Evolutionary conservation across 2,329 filamentous ascomycete species (phyloP), one percentile per base, ranked within the genome.

Genomic region (Aureobasidium sp.): DNA sequence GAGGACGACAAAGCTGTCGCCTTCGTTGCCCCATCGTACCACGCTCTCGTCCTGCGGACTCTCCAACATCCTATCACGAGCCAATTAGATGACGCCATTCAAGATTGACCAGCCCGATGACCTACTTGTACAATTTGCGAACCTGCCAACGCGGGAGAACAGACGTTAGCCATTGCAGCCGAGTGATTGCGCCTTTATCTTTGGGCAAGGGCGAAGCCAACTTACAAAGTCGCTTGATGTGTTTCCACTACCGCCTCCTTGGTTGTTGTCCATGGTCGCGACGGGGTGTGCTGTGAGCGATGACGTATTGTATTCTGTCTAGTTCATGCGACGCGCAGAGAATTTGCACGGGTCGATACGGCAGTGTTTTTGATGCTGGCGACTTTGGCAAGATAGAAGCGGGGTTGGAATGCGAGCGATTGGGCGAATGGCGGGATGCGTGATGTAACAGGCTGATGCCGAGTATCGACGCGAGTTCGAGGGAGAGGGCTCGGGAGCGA

Each of bases 51-150:
- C 95, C 57, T 90, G 87, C 37, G 92, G 92, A 70, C 95, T 95
- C 75, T 97, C 93, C 69, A 99, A 80, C 94, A 99, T 99, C 73
- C 90, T 95, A 71, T 62, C 53, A 58, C 63, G 62, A 67, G 47
- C 74, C 61, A 50, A 61, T 55, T 60, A 45, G 57, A 42, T 43
- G 43, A 33, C 33, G 35, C 25, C 17, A 19, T 40, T 38, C 17
- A 21, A 4, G 2, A 23, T 40, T 46, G 7, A 21, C 42, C 38
- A 57, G 50, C 43, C 23, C 37, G 19, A 46, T 50, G 35, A 75
- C 82, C 76, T 86, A 97, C 93, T 96, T 95, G 82, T 96, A 97
- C 66, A 97, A 80, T 78, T 97, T 97, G 80, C 93, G 91, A 77
- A 97, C 92, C 92, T 96, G 68, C 55, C 31, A 46, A 46, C 13